Base-by-base conservation (phyloP, 805 yeast genomes). In the Gaillardinia entomophila region DNA sequence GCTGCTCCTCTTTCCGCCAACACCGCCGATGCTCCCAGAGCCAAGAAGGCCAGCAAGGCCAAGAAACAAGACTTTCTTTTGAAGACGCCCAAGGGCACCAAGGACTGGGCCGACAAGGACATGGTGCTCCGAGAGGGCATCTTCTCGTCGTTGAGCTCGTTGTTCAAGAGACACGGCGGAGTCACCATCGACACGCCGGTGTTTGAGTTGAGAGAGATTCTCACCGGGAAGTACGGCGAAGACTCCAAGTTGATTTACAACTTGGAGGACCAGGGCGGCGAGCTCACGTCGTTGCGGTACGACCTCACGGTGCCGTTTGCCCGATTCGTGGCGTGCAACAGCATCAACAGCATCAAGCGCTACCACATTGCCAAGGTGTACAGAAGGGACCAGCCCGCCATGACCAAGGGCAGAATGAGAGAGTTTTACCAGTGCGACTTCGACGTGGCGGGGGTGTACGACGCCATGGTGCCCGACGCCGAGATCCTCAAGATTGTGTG, bases 331-430 rank as follows among this genome's bases (percentile, higher is more conserved):
- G 99, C 99, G 13, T 84, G 87, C 86, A 92, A 92, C 67, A 87
- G 85, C 49, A 76, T 92, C 40, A 81, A 86, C 48, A 76, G 70
- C 53, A 90, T 92, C 62, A 92, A 92, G 66, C 75, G 99, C 55
- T 92, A 79, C 58, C 99, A 92, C 65, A 86, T 92, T 43, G 98
- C 99, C 47, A 92, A 92, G 60, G 99, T 92, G 34, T 92, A 92
- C 66, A 80, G 99, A 68, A 83, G 99, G 65, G 99, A 92, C 58
- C 99, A 92, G 64, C 99, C 99, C 4, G 99, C 99, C 6, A 92
- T 92, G 98, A 90, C 97, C 32, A 92, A 92, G 64, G 99, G 99
- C 40, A 78, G 99, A 64, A 92, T 92, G 98, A 84, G 99, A 75
- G 99, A 92, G 63, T 92, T 92, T 53, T 92, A 92, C 62, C 99